Percentiles rank a stretch among this genome's conserved stretches.
These are phyloP conservation scores for Aspergillus sp. DNA, from an alignment of 2,329 filamentous ascomycete species.

Conservation along the genomic window DNA sequence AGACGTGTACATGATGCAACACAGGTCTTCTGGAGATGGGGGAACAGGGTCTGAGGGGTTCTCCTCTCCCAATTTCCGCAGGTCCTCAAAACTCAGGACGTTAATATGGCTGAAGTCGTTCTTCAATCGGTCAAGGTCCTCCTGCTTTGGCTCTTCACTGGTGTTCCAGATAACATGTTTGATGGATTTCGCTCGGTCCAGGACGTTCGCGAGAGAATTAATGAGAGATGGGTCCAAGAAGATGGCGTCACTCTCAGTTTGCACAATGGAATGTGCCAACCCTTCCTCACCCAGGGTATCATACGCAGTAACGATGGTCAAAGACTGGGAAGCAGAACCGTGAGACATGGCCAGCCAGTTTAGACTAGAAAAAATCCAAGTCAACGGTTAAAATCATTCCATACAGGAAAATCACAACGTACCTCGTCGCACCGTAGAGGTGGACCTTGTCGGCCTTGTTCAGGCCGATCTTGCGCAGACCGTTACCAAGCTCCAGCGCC, in stretches of 20 bases:
- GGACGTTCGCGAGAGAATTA: slow-evolving; percentile 57
- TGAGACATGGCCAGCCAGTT: slow-evolving; percentile 85
- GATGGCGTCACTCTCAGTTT: slow-evolving; percentile 78
- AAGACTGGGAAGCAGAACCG: slow-evolving; percentile 75
- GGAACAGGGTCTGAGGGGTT: slow-evolving; percentile 70
- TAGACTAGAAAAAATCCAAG: slow-evolving; percentile 49
- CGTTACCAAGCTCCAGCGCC: slow-evolving; percentile 68
- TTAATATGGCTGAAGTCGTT: slow-evolving; percentile 53
- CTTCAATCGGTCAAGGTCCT: slow-evolving; percentile 56
- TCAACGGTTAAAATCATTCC: slow-evolving; percentile 11
- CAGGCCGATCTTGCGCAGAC: slow-evolving; percentile 72
- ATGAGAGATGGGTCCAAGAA: slow-evolving; percentile 82
- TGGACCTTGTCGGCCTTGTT: slow-evolving; percentile 68
- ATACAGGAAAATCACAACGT: slow-evolving; percentile 25
- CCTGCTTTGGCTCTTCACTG: slow-evolving; percentile 52
- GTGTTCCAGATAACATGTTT: slow-evolving; percentile 61
- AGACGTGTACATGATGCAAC: slow-evolving; percentile 81
- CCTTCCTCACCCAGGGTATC: slow-evolving; percentile 86
- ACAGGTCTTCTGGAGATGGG: slow-evolving; percentile 73
- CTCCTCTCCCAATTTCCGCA: slow-evolving; percentile 58
- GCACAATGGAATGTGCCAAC: slow-evolving; percentile 79
- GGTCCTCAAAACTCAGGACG: slow-evolving; percentile 56
- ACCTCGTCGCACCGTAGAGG: slow-evolving; percentile 82
- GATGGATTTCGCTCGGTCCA: slow-evolving; percentile 57
- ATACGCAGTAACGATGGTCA: slow-evolving; percentile 91